phyloP scores from a whole-genome alignment of 352 stramenopile genomes.

The Pythium oligandrum region DNA sequence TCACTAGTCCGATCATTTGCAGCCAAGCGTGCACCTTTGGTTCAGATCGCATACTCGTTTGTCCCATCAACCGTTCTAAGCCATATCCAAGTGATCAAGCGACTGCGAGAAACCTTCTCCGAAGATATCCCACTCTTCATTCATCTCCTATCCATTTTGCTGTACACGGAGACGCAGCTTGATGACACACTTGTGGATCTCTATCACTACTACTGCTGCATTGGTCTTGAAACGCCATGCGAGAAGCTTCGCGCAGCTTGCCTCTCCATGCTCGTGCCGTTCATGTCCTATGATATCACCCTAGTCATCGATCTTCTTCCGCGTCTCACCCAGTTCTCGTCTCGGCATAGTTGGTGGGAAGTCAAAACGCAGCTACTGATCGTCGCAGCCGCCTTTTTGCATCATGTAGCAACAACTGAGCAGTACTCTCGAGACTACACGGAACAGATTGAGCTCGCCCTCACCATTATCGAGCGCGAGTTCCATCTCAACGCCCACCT shows the following conservation, averaged over 20 bases:
- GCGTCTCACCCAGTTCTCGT: constrained; percentile 57
- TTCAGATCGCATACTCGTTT: constrained; percentile 63
- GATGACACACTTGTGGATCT: constrained; percentile 74
- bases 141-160: constrained; percentile 58
- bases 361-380: constrained; percentile 78
- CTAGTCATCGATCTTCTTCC: constrained; percentile 58
- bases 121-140: constrained; percentile 74
- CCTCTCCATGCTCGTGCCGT: constrained; percentile 68
- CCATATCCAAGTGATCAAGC: constrained; percentile 75
- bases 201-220: constrained; percentile 87
- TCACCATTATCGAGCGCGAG: constrained; percentile 72
- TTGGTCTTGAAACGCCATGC: constrained; percentile 63
- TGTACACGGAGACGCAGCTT: constrained; percentile 66
- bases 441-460: constrained; percentile 61
- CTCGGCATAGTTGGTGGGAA: constrained; percentile 74
- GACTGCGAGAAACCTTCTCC: constrained; percentile 53
- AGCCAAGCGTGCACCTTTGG: constrained; percentile 44
- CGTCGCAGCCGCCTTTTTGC: constrained; percentile 55
- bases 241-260: constrained; percentile 75
- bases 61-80: constrained; percentile 39
- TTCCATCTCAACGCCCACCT: constrained; percentile 50
- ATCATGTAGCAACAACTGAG: constrained; percentile 14
- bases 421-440: constrained; percentile 33
- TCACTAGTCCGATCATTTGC: constrained; percentile 18
- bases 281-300: constrained; percentile 36